Percentiles rank a stretch among this genome's conserved stretches.
These are phyloP conservation scores for Coemansia sp. DNA, from an alignment of 192 early-diverging fungal genomes.

Conservation along the genomic window DNA sequence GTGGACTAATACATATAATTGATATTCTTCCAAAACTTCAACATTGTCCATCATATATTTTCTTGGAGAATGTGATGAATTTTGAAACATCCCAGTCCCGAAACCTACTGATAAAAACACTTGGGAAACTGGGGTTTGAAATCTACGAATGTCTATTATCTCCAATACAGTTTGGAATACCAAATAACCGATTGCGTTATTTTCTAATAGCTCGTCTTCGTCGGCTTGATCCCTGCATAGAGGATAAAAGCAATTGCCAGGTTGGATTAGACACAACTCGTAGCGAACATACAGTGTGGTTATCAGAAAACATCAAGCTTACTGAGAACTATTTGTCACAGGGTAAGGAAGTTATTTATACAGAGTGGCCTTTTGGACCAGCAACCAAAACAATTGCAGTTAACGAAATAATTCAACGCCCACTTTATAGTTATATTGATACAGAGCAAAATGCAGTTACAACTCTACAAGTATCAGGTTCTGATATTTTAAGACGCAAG, in stretches of 20 bases:
- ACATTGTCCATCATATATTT: conserved; percentile 17
- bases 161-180: conserved; percentile 43
- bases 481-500: conserved; percentile 34
- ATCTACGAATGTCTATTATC: conserved; percentile 42
- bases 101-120: conserved; percentile 16
- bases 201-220: conserved; percentile 27
- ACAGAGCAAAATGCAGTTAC: neutral
- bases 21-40: conserved; percentile 28
- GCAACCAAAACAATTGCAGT: neutral
- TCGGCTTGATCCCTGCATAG: neutral
- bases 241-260: neutral
- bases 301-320: neutral
- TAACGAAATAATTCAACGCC: neutral
- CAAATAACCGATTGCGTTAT: conserved; percentile 43
- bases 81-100: conserved; percentile 51
- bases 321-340: conserved; percentile 26
- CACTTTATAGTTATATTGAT: conserved; percentile 29
- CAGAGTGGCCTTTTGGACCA: conserved; percentile 35
- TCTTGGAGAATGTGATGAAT: conserved; percentile 54
- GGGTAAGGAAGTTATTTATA: conserved; percentile 20
- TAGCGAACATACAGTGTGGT: neutral
- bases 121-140: conserved; percentile 33
- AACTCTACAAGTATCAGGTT: conserved; percentile 23
- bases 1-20: conserved; percentile 42
- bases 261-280: neutral